A percentile compares a stretch with the other conserved stretches of the same genome.
Evolutionary conservation across 768 basidiomycete species (phyloP).

Genomic region (Crassisporium funariophilum): DNA sequence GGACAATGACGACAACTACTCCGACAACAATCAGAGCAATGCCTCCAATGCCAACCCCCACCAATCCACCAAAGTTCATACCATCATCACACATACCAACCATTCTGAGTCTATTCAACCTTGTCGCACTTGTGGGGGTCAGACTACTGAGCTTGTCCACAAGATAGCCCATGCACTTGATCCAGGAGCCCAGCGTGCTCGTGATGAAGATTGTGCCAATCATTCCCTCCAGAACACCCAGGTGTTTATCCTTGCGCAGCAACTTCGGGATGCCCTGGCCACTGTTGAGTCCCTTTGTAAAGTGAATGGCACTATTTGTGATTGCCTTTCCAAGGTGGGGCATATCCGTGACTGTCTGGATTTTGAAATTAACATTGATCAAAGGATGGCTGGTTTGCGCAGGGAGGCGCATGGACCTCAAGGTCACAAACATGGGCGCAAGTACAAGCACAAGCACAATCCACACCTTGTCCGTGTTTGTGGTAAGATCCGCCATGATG

Average conservation of each 20-base stretch:
- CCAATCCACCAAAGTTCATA: conserved; percentile 7
- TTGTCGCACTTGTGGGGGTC: conserved; percentile 8
- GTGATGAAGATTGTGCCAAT: conserved; percentile 24
- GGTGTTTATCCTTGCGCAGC: conserved; percentile 22
- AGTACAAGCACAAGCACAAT: conserved; percentile 7
- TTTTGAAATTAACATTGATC: conserved; percentile 15
- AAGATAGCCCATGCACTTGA: conserved; percentile 25
- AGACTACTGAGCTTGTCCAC: conserved; percentile 20
- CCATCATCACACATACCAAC: conserved; percentile 5
- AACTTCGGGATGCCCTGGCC: conserved; percentile 26
- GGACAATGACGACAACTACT: conserved; percentile 23
- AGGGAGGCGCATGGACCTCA: neutral
- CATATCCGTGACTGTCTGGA: conserved; percentile 16
- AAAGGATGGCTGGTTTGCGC: neutral
- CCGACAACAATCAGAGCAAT: conserved; percentile 4
- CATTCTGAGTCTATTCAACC: conserved; percentile 11
- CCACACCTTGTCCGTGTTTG: conserved; percentile 9
- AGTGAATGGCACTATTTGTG: conserved; percentile 1
- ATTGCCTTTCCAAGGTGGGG: conserved; percentile 15
- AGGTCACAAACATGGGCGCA: neutral
- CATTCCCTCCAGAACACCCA: conserved; percentile 26
- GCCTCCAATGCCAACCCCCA: no score
- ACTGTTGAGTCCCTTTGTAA: conserved; percentile 20
- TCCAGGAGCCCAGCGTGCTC: conserved; percentile 20
- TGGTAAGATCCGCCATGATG: conserved; percentile 12